Evolutionary conservation across 345 rosid species (phyloP).

Genomic region (Diplotaxis tenuifolia): DNA sequence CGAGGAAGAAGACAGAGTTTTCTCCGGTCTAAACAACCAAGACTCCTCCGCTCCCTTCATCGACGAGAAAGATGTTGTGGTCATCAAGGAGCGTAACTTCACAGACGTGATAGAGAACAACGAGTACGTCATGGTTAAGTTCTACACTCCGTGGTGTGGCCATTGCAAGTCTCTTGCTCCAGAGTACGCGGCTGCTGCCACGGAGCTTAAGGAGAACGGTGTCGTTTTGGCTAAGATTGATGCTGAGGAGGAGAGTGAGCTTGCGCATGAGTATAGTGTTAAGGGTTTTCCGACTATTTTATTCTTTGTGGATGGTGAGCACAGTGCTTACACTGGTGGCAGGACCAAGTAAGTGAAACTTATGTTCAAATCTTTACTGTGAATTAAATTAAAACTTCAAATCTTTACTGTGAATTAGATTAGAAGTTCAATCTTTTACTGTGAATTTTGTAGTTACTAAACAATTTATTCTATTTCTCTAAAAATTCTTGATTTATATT

Average conservation of each 20-base stretch:
- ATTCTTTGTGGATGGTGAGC: conserved; percentile 86
- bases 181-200: conserved; percentile 97
- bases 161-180: conserved; percentile 97
- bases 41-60: conserved; percentile 55
- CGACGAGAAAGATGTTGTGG: conserved; percentile 89
- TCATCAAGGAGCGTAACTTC: conserved; percentile 77
- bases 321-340: conserved; percentile 72
- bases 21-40: conserved; percentile 58
- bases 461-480: no score
- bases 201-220: conserved; percentile 65
- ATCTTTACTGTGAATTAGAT: no score
- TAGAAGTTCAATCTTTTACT: no score
- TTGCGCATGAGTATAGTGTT: conserved; percentile 72
- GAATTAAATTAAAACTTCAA: neutral
- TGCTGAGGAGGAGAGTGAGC: conserved; percentile 87
- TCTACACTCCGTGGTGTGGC: conserved; percentile 99
- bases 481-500: neutral
- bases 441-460: no score
- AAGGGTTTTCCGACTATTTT: conserved; percentile 89
- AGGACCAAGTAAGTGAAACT: conserved; percentile 67
- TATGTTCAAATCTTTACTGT: no score
- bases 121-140: conserved; percentile 88
- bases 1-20: conserved; percentile 44
- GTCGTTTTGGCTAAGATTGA: conserved; percentile 91
- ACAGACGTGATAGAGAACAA: conserved; percentile 58